phyloP scores from a whole-genome alignment of 306 rosid species.

The barrel medic (Medicago truncatula) region DNA sequence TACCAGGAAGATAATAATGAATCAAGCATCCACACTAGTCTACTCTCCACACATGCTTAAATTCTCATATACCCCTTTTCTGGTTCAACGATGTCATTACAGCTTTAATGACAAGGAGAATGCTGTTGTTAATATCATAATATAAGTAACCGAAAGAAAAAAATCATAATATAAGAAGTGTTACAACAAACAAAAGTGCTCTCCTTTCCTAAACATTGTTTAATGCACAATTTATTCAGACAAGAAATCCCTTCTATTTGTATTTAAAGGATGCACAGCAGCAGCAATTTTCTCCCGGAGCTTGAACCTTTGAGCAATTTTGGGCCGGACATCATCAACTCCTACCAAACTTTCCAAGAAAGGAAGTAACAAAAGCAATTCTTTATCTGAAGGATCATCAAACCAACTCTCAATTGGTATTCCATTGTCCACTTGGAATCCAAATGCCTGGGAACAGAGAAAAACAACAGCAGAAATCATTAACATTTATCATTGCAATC shows the following conservation, averaged over 20 bases:
- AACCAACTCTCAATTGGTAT: constrained; percentile 99
- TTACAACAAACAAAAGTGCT: constrained; percentile 46
- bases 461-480: constrained; percentile 28
- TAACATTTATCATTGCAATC: not conserved
- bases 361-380: constrained; percentile 74
- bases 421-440: constrained; percentile 99
- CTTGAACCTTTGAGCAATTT: constrained; percentile 81
- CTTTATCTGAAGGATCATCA: constrained; percentile 85
- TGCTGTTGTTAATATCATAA: constrained; percentile 40
- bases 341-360: constrained; percentile 95
- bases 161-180: constrained; percentile 41
- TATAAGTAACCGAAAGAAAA: too few relatives aligned
- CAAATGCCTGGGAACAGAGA: constrained; percentile 74
- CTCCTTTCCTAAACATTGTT: constrained; percentile 45
- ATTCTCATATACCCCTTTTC: constrained; percentile 22
- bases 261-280: constrained; percentile 69
- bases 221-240: constrained; percentile 54
- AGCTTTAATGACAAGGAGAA: constrained; percentile 47
- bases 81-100: constrained; percentile 40
- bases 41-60: constrained; percentile 43
- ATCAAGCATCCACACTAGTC: constrained; percentile 36
- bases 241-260: constrained; percentile 62
- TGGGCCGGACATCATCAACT: constrained; percentile 93
- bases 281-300: constrained; percentile 84
- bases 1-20: constrained; percentile 41